Evolutionary conservation across 495 filamentous ascomycete genomes (phyloP).

Genomic region (Lentithecium fluviatile): DNA sequence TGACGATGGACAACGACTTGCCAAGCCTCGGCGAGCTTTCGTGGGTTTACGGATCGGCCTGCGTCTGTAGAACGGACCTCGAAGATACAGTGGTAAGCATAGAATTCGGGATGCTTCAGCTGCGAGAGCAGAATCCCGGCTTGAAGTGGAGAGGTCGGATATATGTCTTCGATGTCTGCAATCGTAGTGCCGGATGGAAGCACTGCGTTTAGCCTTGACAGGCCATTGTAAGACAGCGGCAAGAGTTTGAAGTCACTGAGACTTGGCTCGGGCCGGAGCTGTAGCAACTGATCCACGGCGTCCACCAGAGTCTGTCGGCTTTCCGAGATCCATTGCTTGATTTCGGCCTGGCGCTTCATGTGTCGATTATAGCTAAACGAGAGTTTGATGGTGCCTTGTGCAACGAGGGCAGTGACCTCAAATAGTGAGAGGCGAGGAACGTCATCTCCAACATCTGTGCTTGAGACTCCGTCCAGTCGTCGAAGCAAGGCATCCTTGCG

Average conservation of each 20-base stretch:
- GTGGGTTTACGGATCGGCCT: constrained; percentile 38
- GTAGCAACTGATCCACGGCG: constrained; percentile 52
- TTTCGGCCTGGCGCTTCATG: constrained; percentile 58
- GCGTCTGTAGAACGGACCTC: constrained; percentile 49
- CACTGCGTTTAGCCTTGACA: constrained; percentile 47
- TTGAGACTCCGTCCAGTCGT: constrained; percentile 48
- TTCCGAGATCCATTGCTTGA: constrained; percentile 58
- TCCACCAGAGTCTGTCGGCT: constrained; percentile 57
- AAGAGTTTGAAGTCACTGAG: constrained; percentile 64
- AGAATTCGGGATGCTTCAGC: constrained; percentile 55
- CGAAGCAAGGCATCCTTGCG: constrained; percentile 61
- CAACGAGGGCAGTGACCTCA: constrained; percentile 62
- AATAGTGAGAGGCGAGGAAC: constrained; percentile 64
- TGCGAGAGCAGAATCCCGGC: constrained; percentile 65
- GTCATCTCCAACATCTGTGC: constrained; percentile 52
- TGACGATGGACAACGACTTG: constrained; percentile 51
- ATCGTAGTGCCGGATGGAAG: constrained; percentile 45
- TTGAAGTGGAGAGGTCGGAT: constrained; percentile 67
- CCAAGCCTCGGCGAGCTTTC: constrained; percentile 50
- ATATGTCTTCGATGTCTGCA: constrained; percentile 58
- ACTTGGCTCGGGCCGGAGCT: constrained; percentile 54
- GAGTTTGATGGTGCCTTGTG: constrained; percentile 59
- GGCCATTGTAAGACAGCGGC: constrained; percentile 57
- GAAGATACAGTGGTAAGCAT: constrained; percentile 61
- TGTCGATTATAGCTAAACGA: constrained; percentile 63